Evolutionary conservation across 2,329 filamentous ascomycete genomes (phyloP).

Genomic region (Cladorrhinum sp.): DNA sequence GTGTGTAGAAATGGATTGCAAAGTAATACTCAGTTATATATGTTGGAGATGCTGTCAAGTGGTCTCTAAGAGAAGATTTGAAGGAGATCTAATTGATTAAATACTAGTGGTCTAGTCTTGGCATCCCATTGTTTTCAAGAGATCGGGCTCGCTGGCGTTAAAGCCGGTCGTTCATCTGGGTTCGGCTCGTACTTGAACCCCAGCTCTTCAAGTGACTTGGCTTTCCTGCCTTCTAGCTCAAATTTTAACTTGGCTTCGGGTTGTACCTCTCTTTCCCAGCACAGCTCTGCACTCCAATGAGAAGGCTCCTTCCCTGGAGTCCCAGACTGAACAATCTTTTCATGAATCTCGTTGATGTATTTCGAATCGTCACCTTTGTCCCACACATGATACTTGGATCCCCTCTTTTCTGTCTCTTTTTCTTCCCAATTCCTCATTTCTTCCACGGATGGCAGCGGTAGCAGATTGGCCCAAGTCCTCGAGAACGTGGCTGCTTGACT

Average conservation of each 20-base stretch:
- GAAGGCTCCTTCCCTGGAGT: conserved; percentile 64
- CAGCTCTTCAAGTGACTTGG: conserved; percentile 66
- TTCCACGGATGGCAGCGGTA: conserved; percentile 58
- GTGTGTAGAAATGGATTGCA: too few relatives aligned
- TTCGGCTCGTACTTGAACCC: conserved; percentile 57
- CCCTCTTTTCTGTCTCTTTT: conserved; percentile 49
- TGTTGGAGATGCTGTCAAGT: too few relatives aligned
- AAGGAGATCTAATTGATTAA: too few relatives aligned
- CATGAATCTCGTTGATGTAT: conserved; percentile 67
- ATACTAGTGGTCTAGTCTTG: too few relatives aligned
- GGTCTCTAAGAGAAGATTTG: too few relatives aligned
- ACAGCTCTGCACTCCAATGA: conserved; percentile 66
- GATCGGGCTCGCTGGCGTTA: too few relatives aligned
- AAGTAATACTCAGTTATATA: too few relatives aligned
- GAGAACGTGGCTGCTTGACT: conserved; percentile 75
- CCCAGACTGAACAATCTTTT: conserved; percentile 54
- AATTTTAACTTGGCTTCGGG: conserved; percentile 72
- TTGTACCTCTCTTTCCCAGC: conserved; percentile 69
- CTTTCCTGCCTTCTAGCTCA: conserved; percentile 59
- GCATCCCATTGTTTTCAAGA: too few relatives aligned
- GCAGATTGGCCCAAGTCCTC: conserved; percentile 69
- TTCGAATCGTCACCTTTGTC: conserved; percentile 58
- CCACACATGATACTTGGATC: conserved; percentile 47
- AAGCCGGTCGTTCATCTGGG: conserved; percentile 12
- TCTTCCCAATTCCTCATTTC: conserved; percentile 72